Evolutionary conservation across 768 basidiomycete species (phyloP), one percentile per base, ranked within the genome.

Genomic region (Rhizopogon roseolus): DNA sequence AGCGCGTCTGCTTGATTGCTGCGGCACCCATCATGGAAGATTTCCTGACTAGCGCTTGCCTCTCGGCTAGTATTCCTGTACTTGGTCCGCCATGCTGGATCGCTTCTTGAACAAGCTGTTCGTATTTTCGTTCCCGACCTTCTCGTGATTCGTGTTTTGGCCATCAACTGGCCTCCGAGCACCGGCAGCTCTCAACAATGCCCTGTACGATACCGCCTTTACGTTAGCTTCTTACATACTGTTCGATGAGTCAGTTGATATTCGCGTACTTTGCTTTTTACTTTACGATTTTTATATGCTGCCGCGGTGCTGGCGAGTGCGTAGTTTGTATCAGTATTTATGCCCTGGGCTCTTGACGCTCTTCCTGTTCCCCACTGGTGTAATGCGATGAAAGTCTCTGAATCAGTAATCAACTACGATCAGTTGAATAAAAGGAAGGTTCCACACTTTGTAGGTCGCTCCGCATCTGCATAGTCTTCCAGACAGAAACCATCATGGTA

Each of bases 1-100:
- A 70, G 68, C 32, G 68, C 64, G 2, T 70, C 68, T 11, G 61
- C 58, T 49, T 69, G 68, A 55, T 48, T 48, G 57, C 56, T 44
- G 68, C 68, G 66, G 64, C 38, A 41, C n/a, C 53, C 25, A 37
- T 45, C 53, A 46, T 40, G 54, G 22, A 28, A 28, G 50, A 25
- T n/a, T 49, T 29, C 34, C 22, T 50, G 54, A 50, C 44, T 40
- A 53, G 41, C 50, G 54, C 63, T 67, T 46, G 25, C 49, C 17
- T 25, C 27, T 34, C 9, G 14, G 34, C 16, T 22, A 48, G 48
- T 22, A 52, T 52, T 19, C 22, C 4, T 10, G 25, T 45, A 49
- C 32, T 49, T 45, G 44, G 28, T 34, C 44, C 22, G 44, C 34
- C 34, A 36, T 36, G 29, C 32, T 52, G 7, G 16, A 51, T 34